phyloP scores from a whole-genome alignment of 371 early-diverging fungal genomes.

The Zychaea mexicana region DNA sequence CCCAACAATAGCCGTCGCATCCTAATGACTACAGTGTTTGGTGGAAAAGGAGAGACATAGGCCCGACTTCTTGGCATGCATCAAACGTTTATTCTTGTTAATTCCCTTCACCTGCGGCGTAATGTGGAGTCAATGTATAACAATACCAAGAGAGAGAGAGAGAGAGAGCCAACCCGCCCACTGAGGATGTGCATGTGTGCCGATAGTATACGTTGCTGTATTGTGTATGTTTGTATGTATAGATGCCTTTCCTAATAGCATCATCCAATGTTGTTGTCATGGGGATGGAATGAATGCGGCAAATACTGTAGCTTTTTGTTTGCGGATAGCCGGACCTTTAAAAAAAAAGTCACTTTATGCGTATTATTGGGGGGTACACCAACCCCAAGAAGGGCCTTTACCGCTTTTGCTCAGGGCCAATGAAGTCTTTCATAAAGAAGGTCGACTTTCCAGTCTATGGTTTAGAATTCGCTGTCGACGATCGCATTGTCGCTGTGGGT shows the following conservation, averaged over 20 bases:
- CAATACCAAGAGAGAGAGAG: background rate
- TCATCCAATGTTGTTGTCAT: conserved; percentile 6
- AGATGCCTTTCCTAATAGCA: background rate
- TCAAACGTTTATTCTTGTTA: too few relatives aligned
- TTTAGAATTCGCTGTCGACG: conserved; percentile 52
- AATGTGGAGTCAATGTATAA: too few relatives aligned
- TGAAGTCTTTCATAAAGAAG: conserved; percentile 13
- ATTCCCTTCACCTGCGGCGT: too few relatives aligned
- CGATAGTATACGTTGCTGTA: too few relatives aligned
- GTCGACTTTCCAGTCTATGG: conserved; percentile 57
- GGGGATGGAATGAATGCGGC: background rate
- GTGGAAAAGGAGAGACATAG: background rate
- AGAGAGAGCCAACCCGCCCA: too few relatives aligned
- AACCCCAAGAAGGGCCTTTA: too few relatives aligned
- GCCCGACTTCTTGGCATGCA: background rate
- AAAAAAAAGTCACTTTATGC: background rate
- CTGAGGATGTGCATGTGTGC: too few relatives aligned
- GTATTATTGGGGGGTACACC: too few relatives aligned
- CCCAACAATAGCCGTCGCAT: too few relatives aligned
- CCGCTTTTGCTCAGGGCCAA: background rate
- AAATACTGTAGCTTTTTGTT: background rate
- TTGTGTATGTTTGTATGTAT: too few relatives aligned
- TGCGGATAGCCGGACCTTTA: background rate
- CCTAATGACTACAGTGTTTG: too few relatives aligned
- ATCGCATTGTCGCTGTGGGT: conserved; percentile 59